Evolutionary conservation across 148 eudicot species (phyloP).

Genomic region (Camellia lanceoleosa): DNA sequence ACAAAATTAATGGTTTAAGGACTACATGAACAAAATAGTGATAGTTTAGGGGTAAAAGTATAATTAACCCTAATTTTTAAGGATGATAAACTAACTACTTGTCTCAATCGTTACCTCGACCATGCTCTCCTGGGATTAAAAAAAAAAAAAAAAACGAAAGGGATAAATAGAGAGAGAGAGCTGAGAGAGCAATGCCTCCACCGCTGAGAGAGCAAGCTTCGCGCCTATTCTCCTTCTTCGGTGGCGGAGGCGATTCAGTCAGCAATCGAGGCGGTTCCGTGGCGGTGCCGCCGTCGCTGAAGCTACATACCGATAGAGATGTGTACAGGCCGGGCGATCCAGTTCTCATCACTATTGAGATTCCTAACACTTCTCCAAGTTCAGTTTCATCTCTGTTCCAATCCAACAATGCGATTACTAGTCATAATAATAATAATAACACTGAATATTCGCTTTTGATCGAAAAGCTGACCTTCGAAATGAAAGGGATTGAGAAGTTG

Average conservation of each 20-base stretch:
- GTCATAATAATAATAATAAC: neutral
- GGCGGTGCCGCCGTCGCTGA: constrained; percentile 44
- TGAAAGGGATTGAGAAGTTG: constrained; percentile 78
- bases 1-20: no score
- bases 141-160: no score
- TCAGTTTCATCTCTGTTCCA: neutral
- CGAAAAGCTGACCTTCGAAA: constrained; percentile 65
- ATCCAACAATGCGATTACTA: neutral
- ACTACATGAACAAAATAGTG: no score
- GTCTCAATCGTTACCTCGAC: no score
- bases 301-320: constrained; percentile 51
- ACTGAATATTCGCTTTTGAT: constrained; percentile 46
- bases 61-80: no score
- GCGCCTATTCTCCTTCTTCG: constrained; percentile 64
- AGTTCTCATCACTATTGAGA: constrained; percentile 51
- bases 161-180: no score
- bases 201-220: constrained; percentile 17
- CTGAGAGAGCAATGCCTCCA: no score
- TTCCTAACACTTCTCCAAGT: constrained; percentile 37
- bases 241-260: constrained; percentile 31
- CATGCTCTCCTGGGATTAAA: no score
- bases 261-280: neutral
- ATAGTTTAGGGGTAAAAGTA: no score
- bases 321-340: constrained; percentile 87
- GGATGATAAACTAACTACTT: no score